Base-by-base conservation (phyloP, 2,329 filamentous ascomycete species). In the Fusarium marasasianum region DNA sequence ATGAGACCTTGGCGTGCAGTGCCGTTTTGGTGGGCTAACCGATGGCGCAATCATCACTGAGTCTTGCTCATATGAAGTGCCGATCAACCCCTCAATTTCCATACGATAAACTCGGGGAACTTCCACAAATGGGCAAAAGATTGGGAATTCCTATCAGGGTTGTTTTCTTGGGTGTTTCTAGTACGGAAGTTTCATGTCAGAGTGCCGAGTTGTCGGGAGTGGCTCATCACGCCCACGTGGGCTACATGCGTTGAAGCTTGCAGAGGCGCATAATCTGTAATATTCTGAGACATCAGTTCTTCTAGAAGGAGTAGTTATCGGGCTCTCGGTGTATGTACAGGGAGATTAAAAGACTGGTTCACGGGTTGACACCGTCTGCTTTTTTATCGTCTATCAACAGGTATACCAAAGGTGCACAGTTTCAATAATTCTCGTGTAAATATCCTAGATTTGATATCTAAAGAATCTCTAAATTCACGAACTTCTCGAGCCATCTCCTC, bases 31-130 rank as follows among this genome's bases (percentile, higher is more conserved):
- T 22, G 35, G 58, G 41, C 48, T 51, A 41, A 37, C 31, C 60
- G 58, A 76, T 76, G 72, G 74, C 75, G 75, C 75, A 59, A 76
- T 76, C 37, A 45, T 50, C 38, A 63, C 18, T 24, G 13, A n/a
- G 44, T 71, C 59, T 76, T 76, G 75, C 75, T 62, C 69, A 76
- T 76, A n/a, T 15, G 12, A 29, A 20, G 20, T 41, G 61, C 69
- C 54, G 53, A 63, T 57, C 57, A 43, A 55, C 51, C 50, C 61
- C 66, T 53, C 60, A 55, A 29, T 63, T 37, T 31, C 10, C 2
- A 15, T 26, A n/a, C 38, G n/a, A 60, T 13, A 35, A 41, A 18
- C 17, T 63, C 61, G 54, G 61, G 29, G 29, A 60, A 63, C 61
- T 41, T 60, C 26, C 43, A 31, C 1, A 35, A 48, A 24, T 4